Base-by-base conservation (phyloP, 345 rosid species). In the Corchorus capsularis region DNA sequence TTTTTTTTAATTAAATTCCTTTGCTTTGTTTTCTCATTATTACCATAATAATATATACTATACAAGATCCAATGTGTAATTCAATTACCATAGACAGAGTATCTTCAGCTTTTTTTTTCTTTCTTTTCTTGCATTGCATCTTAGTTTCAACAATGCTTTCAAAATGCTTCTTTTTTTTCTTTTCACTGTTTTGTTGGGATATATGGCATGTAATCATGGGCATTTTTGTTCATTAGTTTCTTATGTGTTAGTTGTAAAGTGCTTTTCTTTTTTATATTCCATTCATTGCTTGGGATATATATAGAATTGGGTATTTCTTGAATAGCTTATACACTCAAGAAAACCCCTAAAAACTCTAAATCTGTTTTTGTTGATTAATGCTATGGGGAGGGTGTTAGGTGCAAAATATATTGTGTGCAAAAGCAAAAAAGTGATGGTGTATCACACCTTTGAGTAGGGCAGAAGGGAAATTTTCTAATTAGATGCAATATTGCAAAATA, bases 401-500 rank as follows among this genome's bases (percentile, higher is more conserved):
- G 37, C 66, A 43, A 22, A 35, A 63, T 77, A 47, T 17, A 41
- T 76, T 71, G 78, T 67, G 59, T 72, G 79, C 71, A 47, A 75
- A 74, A 75, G 77, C 68, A 76, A 47, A 76, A 73, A 77, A 81
- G 73, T 56, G 60, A 65, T 65, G 57, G 61, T 72, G 53, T 60
- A 13, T 32, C 53, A 8, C 50, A 77, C 56, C 81, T 83, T 87
- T 83, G 88, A 85, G 90, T 87, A 72, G 70, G 68, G 71, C 76
- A 79, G 73, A 87, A 84, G 90, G 75, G 76, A 83, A 52, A 63
- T 65, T 39, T 27, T 69, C 65, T 74, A 62, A 47, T 69, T 55
- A 27, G 15, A 72, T 15, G 52, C 53, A 72, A 55, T 45, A 78
- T 43, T 37, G 46, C 69, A 76, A 71, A 53, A 68, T 80, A 73